A percentile compares a stretch with the other conserved stretches of the same genome.
These are phyloP conservation scores for Dacryopinax primogenitus DNA, from an alignment of 768 basidiomycete species.

Conservation along the genomic window DNA sequence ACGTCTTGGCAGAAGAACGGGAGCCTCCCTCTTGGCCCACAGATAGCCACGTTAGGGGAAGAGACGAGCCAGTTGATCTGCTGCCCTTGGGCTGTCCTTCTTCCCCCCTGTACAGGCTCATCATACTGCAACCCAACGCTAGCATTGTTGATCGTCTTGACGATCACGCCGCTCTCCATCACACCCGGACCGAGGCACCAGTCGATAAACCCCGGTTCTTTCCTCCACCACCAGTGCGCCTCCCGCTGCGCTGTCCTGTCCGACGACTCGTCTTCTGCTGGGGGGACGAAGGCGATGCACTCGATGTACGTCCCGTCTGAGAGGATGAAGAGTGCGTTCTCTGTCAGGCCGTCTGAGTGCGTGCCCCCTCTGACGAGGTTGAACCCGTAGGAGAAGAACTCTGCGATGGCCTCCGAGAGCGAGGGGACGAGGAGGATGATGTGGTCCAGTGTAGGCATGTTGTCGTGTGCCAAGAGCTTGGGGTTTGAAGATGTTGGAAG, in stretches of 20 bases:
- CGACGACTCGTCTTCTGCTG: neutral
- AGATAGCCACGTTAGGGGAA: conserved; percentile 7
- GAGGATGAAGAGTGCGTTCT: conserved; percentile 13
- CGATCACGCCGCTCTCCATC: neutral
- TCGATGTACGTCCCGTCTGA: conserved; percentile 14
- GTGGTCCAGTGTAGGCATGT: conserved; percentile 6
- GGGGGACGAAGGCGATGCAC: conserved; percentile 12
- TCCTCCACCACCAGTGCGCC: conserved; percentile 11
- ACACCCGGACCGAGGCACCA: conserved; percentile 2
- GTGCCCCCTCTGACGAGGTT: conserved; percentile 7
- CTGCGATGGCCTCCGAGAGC: neutral
- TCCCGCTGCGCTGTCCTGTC: neutral
- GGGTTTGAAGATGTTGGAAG: too few species aligned
- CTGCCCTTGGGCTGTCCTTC: conserved; percentile 9
- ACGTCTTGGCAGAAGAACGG: conserved; percentile 7
- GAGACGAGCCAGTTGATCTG: conserved; percentile 11
- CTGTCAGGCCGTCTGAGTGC: conserved; percentile 14
- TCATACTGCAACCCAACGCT: neutral
- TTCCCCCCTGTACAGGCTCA: neutral
- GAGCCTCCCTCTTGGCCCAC: neutral
- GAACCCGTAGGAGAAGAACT: conserved; percentile 13
- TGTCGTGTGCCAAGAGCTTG: too few species aligned
- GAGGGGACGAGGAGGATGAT: neutral
- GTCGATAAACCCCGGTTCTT: conserved; percentile 12
- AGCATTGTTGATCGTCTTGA: neutral